Conservation (phyloP, 495 filamentous ascomycete species). For the Aspergillus affinis region DNA sequence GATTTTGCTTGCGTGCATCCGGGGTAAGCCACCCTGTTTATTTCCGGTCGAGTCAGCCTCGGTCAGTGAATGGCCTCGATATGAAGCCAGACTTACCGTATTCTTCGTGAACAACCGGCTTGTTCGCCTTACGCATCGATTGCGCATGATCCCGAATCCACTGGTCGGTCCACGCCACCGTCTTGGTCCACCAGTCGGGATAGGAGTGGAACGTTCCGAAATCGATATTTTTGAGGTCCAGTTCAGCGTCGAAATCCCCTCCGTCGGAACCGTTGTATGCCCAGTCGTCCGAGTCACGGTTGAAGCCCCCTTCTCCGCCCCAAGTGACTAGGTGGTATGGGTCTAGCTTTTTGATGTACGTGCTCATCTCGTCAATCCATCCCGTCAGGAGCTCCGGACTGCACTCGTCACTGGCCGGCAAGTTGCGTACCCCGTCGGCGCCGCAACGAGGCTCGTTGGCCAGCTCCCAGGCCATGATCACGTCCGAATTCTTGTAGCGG, state of each 20-base stretch:
- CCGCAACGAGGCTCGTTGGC: slow-evolving; percentile 66
- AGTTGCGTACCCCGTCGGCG: slow-evolving; percentile 23
- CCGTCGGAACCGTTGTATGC: slow-evolving; percentile 58
- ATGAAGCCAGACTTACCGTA: slow-evolving; percentile 10
- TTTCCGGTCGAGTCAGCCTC: too few species aligned
- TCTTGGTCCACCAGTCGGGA: slow-evolving; percentile 34
- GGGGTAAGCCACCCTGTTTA: slow-evolving; percentile 13
- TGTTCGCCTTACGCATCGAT: slow-evolving; percentile 1
- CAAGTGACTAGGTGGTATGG: slow-evolving; percentile 58
- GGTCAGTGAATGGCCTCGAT: too few species aligned
- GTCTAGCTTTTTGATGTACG: slow-evolving; percentile 62
- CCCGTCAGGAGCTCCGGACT: slow-evolving; percentile 51
- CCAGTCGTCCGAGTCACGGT: slow-evolving; percentile 43
- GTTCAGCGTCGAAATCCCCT: slow-evolving; percentile 58
- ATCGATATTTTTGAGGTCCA: slow-evolving; percentile 54
- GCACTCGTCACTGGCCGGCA: slow-evolving; percentile 37
- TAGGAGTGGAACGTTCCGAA: slow-evolving; percentile 64
- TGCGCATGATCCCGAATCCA: slow-evolving; percentile 17
- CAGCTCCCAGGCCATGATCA: slow-evolving; percentile 68
- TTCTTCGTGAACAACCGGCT: slow-evolving; percentile 20
- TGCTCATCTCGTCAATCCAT: slow-evolving; percentile 56
- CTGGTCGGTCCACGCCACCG: slow-evolving; percentile 17
- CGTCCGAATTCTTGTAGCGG: slow-evolving; percentile 53
- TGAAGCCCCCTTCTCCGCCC: slow-evolving; percentile 54
- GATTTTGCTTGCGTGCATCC: slow-evolving; percentile 9